Conservation (phyloP, 768 basidiomycete genomes). For the Suillus placidus region DNA sequence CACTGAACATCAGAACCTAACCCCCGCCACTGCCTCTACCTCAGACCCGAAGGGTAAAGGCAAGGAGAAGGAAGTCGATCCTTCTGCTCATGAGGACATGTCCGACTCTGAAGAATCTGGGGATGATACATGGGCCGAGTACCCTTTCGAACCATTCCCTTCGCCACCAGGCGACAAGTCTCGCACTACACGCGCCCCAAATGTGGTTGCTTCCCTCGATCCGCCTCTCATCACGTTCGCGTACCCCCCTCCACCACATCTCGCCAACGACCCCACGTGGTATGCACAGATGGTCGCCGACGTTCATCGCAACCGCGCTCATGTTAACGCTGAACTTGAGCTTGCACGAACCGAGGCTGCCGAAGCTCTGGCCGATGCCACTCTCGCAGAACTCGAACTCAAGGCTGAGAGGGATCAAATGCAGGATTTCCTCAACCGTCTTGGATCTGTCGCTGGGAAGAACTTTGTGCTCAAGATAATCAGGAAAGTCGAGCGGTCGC, state of each 20-base stretch:
- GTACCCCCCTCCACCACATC: conserved; percentile 32
- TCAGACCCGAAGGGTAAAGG: no score
- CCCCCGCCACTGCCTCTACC: no score
- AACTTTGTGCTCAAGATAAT: conserved; percentile 32
- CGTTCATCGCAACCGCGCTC: conserved; percentile 27
- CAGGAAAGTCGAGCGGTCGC: conserved; percentile 18
- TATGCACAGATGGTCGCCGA: conserved; percentile 29
- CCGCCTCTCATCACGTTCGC: conserved; percentile 31
- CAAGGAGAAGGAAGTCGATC: no score
- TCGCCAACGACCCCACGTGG: conserved; percentile 33
- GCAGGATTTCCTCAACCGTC: conserved; percentile 28
- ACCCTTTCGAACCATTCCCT: conserved; percentile 33
- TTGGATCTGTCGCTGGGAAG: conserved; percentile 27
- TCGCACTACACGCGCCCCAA: background rate
- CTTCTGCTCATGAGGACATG: background rate
- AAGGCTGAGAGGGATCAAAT: conserved; percentile 23
- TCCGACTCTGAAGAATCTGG: background rate
- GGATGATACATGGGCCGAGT: conserved; percentile 16
- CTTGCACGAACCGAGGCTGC: conserved; percentile 20
- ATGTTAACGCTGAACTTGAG: conserved; percentile 22
- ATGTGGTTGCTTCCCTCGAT: conserved; percentile 12
- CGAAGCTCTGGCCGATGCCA: conserved; percentile 29
- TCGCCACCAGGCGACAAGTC: conserved; percentile 24
- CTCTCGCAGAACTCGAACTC: conserved; percentile 30
- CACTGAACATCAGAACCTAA: no score